A percentile compares a stretch with the other conserved stretches of the same genome.
Conservation (phyloP, 768 basidiomycete genomes). For the Hydnum rufescens region DNA sequence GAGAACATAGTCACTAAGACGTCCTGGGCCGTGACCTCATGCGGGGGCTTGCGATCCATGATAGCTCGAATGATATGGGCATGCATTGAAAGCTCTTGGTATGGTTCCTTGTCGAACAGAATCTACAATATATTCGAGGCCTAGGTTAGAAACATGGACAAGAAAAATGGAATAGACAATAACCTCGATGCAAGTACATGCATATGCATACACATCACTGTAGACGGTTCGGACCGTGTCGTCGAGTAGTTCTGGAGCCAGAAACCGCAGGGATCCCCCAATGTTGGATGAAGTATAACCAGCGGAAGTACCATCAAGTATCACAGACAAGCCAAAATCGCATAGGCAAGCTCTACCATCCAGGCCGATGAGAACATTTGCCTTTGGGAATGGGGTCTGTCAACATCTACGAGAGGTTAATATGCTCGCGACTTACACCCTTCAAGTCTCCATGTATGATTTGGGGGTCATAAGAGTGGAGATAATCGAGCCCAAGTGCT, state of each 20-base stretch:
- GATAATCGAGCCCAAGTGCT: background rate
- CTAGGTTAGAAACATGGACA: too few relatives aligned
- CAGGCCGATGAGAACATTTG: conserved; percentile 1
- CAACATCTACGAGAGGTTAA: background rate
- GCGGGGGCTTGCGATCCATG: too few relatives aligned
- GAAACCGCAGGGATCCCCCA: background rate
- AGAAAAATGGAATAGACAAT: too few relatives aligned
- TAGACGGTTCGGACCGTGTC: background rate
- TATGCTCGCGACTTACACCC: background rate
- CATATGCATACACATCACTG: background rate
- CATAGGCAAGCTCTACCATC: conserved; percentile 2
- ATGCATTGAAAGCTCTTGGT: too few relatives aligned
- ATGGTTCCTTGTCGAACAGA: too few relatives aligned
- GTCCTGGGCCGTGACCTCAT: too few relatives aligned
- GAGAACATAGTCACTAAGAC: too few relatives aligned
- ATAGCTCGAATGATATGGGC: too few relatives aligned
- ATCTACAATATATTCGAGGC: too few relatives aligned
- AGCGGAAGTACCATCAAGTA: conserved; percentile 1
- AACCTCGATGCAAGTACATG: background rate
- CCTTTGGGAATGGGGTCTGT: background rate
- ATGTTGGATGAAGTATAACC: background rate
- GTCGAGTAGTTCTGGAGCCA: background rate
- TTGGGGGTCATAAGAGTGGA: background rate
- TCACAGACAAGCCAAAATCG: conserved; percentile 8
- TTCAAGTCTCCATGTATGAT: conserved; percentile 1